Base-by-base conservation (phyloP, 139 green algal species). In the Picochlorum costavermella region DNA sequence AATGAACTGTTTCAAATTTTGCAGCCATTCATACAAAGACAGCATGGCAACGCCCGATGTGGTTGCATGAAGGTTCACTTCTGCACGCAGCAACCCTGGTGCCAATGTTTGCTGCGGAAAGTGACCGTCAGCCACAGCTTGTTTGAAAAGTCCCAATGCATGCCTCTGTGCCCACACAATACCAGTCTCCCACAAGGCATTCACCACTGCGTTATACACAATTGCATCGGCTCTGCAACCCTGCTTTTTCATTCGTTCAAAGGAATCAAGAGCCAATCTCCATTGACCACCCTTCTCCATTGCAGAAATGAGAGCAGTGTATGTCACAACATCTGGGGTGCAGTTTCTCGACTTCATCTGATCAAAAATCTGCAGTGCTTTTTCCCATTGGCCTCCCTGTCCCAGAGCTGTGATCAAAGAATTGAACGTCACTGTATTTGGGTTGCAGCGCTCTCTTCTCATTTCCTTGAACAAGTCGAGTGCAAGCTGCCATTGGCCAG, bases 121-220 rank as follows among this genome's bases (percentile, higher is more conserved):
- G 63, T 82, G 75, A 6, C 84, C 85, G 56, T 84, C 69, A 1
- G 51, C 50, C 12, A 77, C 26, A 5, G 85, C 81, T 4, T 44
- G 31, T 62, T 46, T 72, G 62, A 73, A 77, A 9, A 80, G 45
- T 2, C 20, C 5, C 4, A 70, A 25, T n/a, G 81, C 84, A 50
- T 73, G 67, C 17, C 65, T 67, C 69, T 91, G 84, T 14, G 81
- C 86, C 79, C 79, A 86, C 20, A 85, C 77, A 26, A 90, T 76
- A 12, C 86, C 86, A 29, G 86, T 92, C 73, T 92, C 80, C 83
- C 83, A 94, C 43, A 94, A 68, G 25, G 81, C 74, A 56, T 94
- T 85, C 33, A 92, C 84, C 45, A 94, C 84, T 4, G 86, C 83
- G 61, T 95, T 91, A 75, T 86, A 95, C 37, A 95, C 80, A 29